Conservation (phyloP, 192 early-diverging fungal species). For the Dissophora globulifera region DNA sequence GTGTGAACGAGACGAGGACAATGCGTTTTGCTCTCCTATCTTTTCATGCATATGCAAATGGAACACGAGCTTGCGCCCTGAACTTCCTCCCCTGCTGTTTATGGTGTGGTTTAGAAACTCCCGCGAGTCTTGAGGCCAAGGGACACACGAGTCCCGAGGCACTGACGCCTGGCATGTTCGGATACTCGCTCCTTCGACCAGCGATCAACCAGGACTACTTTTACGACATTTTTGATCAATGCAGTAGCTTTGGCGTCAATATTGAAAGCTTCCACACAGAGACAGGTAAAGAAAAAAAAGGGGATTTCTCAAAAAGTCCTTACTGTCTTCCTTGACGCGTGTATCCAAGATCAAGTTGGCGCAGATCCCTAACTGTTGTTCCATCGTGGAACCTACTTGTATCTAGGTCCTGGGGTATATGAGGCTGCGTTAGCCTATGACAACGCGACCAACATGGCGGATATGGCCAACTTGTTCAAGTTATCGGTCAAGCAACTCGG, state of each 20-base stretch:
- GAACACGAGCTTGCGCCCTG: too few relatives aligned
- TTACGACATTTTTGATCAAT: slow-evolving; percentile 73
- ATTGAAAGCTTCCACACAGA: slow-evolving; percentile 86
- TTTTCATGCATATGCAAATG: too few relatives aligned
- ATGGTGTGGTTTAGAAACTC: slow-evolving; percentile 79
- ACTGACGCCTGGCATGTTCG: slow-evolving; percentile 85
- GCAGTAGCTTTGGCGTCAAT: slow-evolving; percentile 65
- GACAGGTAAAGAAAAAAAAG: slow-evolving; percentile 63
- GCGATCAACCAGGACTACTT: slow-evolving; percentile 75
- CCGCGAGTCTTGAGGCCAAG: slow-evolving; percentile 71
- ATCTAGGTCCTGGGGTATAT: slow-evolving; percentile 79
- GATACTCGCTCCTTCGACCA: slow-evolving; percentile 79
- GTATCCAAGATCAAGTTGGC: too few relatives aligned
- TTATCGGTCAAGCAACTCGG: slow-evolving; percentile 78
- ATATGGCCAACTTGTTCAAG: slow-evolving; percentile 84
- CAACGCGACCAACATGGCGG: slow-evolving; percentile 68
- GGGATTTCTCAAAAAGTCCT: too few relatives aligned
- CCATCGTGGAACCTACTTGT: too few relatives aligned
- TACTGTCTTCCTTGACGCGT: background rate
- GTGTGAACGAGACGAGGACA: too few relatives aligned
- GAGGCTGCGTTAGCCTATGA: slow-evolving; percentile 80
- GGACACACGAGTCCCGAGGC: slow-evolving; percentile 63
- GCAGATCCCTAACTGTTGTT: too few relatives aligned
- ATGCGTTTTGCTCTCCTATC: too few relatives aligned
- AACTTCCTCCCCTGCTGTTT: too few relatives aligned